Evolutionary conservation across 768 basidiomycete species (phyloP).

Genomic region (Neoboletus subvelutipes): DNA sequence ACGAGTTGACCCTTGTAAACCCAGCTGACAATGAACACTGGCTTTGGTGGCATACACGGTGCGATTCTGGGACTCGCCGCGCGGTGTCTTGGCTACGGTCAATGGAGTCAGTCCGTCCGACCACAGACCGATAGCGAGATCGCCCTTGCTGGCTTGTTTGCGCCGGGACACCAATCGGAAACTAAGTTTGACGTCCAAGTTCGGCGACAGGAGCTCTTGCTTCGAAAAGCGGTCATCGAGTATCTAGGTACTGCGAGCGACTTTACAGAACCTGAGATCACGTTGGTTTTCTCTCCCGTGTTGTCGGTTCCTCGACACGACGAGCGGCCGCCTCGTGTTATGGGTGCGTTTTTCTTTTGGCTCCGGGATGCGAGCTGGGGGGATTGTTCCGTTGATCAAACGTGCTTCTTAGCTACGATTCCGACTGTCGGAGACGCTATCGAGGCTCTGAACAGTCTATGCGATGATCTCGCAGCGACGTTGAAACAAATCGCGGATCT

Average conservation of each 20-base stretch:
- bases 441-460: slow-evolving; percentile 61
- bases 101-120: slow-evolving; percentile 54
- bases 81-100: slow-evolving; percentile 59
- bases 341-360: slow-evolving; percentile 41
- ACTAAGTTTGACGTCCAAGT: slow-evolving; percentile 62
- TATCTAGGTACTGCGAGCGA: slow-evolving; percentile 74
- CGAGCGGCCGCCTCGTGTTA: slow-evolving; percentile 55
- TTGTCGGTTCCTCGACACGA: slow-evolving; percentile 56
- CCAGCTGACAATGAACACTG: slow-evolving; percentile 62
- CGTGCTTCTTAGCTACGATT: slow-evolving; percentile 52
- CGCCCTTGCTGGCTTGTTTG: slow-evolving; percentile 49
- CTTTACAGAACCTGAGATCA: slow-evolving; percentile 78
- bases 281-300: slow-evolving; percentile 67
- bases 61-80: slow-evolving; percentile 77
- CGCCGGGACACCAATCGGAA: slow-evolving; percentile 53
- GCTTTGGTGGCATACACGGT: slow-evolving; percentile 83
- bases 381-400: neutral
- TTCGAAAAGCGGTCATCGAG: slow-evolving; percentile 60
- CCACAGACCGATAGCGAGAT: slow-evolving; percentile 70
- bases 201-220: slow-evolving; percentile 50
- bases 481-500: slow-evolving; percentile 69
- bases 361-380: neutral
- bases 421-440: slow-evolving; percentile 76
- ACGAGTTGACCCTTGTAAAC: neutral
- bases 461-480: slow-evolving; percentile 56